Evolutionary conservation across 2,329 filamentous ascomycete species (phyloP).

Genomic region (Cercospora sesami): DNA sequence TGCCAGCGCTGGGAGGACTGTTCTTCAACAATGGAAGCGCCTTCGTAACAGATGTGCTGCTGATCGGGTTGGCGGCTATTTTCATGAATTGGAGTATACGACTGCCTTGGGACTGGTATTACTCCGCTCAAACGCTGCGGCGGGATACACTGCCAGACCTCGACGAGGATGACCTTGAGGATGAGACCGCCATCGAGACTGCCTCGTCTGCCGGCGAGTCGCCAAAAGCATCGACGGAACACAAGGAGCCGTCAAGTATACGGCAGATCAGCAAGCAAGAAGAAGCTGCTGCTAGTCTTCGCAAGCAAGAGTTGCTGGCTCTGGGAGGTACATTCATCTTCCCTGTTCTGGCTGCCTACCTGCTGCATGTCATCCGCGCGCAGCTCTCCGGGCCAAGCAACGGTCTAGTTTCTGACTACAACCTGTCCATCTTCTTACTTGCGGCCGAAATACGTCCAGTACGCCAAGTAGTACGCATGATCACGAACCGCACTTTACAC

Average conservation of each 20-base stretch:
- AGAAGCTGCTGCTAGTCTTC: constrained; percentile 62
- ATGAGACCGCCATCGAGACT: constrained; percentile 30
- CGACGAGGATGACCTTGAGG: constrained; percentile 12
- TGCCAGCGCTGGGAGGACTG: constrained; percentile 82
- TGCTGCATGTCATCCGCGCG: constrained; percentile 76
- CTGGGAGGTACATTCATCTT: constrained; percentile 76
- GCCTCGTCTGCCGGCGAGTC: constrained; percentile 29
- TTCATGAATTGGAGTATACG: constrained; percentile 93
- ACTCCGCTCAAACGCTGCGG: constrained; percentile 46
- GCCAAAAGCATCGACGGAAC: constrained; percentile 18
- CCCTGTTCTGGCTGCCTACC: constrained; percentile 75
- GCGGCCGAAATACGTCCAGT: constrained; percentile 82
- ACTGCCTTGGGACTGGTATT: constrained; percentile 73
- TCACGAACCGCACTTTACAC: constrained; percentile 75
- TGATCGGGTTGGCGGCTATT: constrained; percentile 75
- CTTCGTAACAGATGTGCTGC: constrained; percentile 79
- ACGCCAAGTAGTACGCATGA: constrained; percentile 76
- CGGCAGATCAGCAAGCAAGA: constrained; percentile 26
- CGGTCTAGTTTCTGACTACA: constrained; percentile 87
- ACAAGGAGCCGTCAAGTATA: constrained; percentile 13
- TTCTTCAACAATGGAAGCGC: constrained; percentile 82
- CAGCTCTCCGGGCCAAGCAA: constrained; percentile 82
- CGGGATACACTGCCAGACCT: constrained; percentile 25
- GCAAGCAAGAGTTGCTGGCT: constrained; percentile 71
- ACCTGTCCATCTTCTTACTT: constrained; percentile 84